Conservation (phyloP, 805 yeast species). For the Candida insectalens region DNA sequence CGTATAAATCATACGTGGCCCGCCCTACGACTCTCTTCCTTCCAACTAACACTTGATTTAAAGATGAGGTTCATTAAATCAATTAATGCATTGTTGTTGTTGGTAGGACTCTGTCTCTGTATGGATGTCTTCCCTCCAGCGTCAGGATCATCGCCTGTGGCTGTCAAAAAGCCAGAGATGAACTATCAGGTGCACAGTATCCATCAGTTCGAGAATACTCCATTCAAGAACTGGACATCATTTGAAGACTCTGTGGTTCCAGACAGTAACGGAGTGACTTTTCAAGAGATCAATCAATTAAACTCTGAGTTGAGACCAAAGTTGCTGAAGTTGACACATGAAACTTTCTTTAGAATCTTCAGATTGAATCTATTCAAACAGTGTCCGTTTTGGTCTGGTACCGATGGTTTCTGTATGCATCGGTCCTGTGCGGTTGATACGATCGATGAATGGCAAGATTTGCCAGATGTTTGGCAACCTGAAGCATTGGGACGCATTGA, state of each 20-base stretch:
- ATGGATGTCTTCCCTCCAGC: background rate
- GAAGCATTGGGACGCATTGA: constrained; percentile 52
- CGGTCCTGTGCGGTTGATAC: constrained; percentile 86
- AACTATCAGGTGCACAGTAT: constrained; percentile 11
- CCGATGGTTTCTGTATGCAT: constrained; percentile 73
- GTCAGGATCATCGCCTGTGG: background rate
- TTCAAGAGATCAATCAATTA: constrained; percentile 39
- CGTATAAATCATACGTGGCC: background rate
- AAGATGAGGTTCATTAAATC: too few relatives aligned
- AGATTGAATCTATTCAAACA: constrained; percentile 71
- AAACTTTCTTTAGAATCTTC: constrained; percentile 83
- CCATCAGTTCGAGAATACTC: constrained; percentile 24
- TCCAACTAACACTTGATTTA: too few relatives aligned
- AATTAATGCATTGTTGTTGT: too few relatives aligned
- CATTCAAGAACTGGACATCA: constrained; percentile 16
- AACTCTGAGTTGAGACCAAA: constrained; percentile 45
- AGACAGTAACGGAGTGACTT: constrained; percentile 24
- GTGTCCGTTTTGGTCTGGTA: constrained; percentile 82
- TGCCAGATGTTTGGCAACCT: constrained; percentile 68
- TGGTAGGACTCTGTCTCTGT: too few relatives aligned
- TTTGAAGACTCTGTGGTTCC: constrained; percentile 15
- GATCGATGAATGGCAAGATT: constrained; percentile 59
- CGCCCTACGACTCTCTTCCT: background rate
- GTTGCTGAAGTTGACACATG: constrained; percentile 47
- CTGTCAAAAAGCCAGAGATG: constrained; percentile 10